These are phyloP conservation scores for Radiomyces spectabilis DNA, from an alignment of 192 early-diverging fungal genomes.

Conservation along the genomic window DNA sequence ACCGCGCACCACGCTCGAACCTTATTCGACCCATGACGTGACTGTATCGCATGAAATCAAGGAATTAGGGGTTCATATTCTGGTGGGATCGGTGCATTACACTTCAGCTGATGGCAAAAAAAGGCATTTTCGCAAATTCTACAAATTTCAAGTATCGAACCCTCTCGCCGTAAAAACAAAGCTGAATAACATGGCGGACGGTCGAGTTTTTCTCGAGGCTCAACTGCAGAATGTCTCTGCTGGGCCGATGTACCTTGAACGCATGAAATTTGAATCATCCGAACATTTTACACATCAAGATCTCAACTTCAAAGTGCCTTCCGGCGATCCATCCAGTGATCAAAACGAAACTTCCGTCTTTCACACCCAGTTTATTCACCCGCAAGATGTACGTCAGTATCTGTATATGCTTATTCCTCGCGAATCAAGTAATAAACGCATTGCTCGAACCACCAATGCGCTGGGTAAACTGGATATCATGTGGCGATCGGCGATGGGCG, in stretches of 20 bases:
- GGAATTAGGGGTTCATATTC: conserved; percentile 86
- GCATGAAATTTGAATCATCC: conserved; percentile 77
- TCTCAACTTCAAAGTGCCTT: conserved; percentile 40
- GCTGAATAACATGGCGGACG: conserved; percentile 72
- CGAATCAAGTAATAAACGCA: conserved; percentile 38
- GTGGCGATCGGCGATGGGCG: conserved; percentile 90
- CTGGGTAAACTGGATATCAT: conserved; percentile 92
- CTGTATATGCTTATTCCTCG: conserved; percentile 75
- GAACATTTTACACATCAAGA: conserved; percentile 65
- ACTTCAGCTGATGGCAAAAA: conserved; percentile 55
- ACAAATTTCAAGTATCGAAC: conserved; percentile 95
- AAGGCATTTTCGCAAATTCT: conserved; percentile 80
- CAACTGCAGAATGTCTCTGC: conserved; percentile 86
- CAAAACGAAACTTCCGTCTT: conserved; percentile 34
- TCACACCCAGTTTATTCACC: conserved; percentile 49
- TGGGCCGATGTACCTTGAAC: conserved; percentile 77
- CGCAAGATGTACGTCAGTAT: conserved; percentile 87
- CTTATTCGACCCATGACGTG: conserved; percentile 64
- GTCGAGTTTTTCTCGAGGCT: conserved; percentile 79
- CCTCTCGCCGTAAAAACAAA: conserved; percentile 96
- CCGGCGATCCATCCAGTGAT: conserved; percentile 8
- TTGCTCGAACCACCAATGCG: conserved; percentile 66
- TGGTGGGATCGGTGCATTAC: conserved; percentile 86
- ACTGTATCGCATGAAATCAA: conserved; percentile 92
- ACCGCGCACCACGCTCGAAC: conserved; percentile 46